Base-by-base conservation (phyloP, 164 flowering plant species). In the Dillenia suffruticosa region DNA sequence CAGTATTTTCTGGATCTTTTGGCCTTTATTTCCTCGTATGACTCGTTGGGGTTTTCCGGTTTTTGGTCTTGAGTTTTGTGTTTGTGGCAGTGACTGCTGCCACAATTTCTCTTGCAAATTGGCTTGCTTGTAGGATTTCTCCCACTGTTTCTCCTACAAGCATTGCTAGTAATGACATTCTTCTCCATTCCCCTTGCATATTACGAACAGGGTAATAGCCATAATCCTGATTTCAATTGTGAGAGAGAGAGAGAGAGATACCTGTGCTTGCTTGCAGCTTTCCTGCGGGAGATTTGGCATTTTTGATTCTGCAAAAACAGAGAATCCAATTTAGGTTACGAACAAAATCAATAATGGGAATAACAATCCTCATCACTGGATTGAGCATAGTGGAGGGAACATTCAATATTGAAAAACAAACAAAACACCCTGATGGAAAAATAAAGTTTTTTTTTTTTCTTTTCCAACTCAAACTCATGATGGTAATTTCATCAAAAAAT, bases 101-200 rank as follows among this genome's bases (percentile, higher is more conserved):
- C 1, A 80, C 87, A 24, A 88, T 72, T 59, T 83, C 85, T 71
- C 75, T 82, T 8, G 97, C 91, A 68, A 89, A 82, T 66, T 77
- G 78, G 62, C 85, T 89, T 26, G 99, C 94, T 71, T 83, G 89
- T 14, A 88, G 72, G 49, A 94, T 91, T 68, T 94, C 97, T 5
- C 80, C 82, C 0, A 94, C 76, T 46, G 99, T 94, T 73, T 91
- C 99, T 51, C 84, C 90, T 0, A 94, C 80, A 0, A 94, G 74
- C 99, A 94, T 94, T 57, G 97, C 97, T 3, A 96, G 96, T 61
- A 95, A 72, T 13, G 99, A 94, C 97, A 89, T 91, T 68, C 86
- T 45, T 5, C 78, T 73, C 99, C 99, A 94, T 40, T 93, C 98
- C 44, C 80, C 94, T 84, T 84, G 74, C 19, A 48, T n/a, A 2